Evolutionary conservation across 192 early-diverging fungal genomes (phyloP).

Genomic region (Cladochytrium replicatum): DNA sequence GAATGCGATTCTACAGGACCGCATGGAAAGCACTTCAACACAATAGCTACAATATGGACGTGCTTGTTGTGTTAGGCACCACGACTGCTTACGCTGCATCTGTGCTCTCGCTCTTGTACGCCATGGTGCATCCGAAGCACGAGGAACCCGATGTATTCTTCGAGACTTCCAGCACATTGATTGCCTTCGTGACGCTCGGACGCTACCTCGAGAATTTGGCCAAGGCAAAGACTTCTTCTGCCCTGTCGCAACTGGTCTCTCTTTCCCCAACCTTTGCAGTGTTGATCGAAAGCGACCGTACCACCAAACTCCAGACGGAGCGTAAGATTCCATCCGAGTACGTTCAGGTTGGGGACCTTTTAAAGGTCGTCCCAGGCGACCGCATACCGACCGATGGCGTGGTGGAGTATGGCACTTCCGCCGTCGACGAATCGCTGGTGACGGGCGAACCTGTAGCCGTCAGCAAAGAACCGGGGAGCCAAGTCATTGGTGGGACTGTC

Average conservation of each 20-base stretch:
- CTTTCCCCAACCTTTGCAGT: constrained; percentile 66
- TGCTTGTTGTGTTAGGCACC: constrained; percentile 80
- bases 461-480: constrained; percentile 47
- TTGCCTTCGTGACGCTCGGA: constrained; percentile 87
- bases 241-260: constrained; percentile 78
- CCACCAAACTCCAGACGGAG: constrained; percentile 35
- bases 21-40: constrained; percentile 74
- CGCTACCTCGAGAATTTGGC: constrained; percentile 90
- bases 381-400: constrained; percentile 85
- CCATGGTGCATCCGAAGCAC: constrained; percentile 27
- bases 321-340: constrained; percentile 72
- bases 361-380: constrained; percentile 88
- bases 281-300: constrained; percentile 30
- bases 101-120: constrained; percentile 59
- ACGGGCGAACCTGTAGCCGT: constrained; percentile 87
- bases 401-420: constrained; percentile 60
- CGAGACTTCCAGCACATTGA: constrained; percentile 85
- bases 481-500: constrained; percentile 89
- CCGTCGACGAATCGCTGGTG: constrained; percentile 91
- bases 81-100: constrained; percentile 77
- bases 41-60: constrained; percentile 90
- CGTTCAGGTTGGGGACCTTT: constrained; percentile 72
- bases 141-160: constrained; percentile 75
- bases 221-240: constrained; percentile 85
- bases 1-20: constrained; percentile 63